Base-by-base conservation (phyloP, 306 rosid species). In the Hippophae gyantsensis region DNA sequence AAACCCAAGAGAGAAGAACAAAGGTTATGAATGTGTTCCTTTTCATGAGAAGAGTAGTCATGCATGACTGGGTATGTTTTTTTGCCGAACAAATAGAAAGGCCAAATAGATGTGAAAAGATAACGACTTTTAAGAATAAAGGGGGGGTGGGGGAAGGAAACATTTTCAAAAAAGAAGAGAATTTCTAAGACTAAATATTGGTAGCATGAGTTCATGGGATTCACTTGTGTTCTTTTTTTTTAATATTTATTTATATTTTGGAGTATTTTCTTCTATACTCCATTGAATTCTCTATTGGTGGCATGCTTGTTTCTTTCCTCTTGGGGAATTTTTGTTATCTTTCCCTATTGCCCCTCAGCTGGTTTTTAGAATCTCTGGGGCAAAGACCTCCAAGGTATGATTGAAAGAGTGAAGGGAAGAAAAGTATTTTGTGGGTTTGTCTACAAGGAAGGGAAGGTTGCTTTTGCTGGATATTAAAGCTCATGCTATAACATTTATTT, bases 341-440 rank as follows among this genome's bases (percentile, higher is more conserved):
- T 70, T 78, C 79, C 69, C 47, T 12, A 52, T 32, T 52, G 78
- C 80, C 79, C 84, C 85, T 68, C 74, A 68, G 83, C 65, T 72
- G 77, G 63, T 63, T 78, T 83, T 74, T 70, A 63, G 52, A 74
- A 72, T 74, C 82, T 82, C 78, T 65, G 86, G 85, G 82, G 89
- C 77, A 70, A 50, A 62, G 54, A 54, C 70, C 53, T 60, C 69
- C 68, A 54, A 14, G 62, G 23, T 42, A 51, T 56, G 55, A 48
- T 67, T 48, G 55, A 57, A 43, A 74, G 44, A 71, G 6, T 4
- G 3, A 32, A 32, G 38, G 49, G 65, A 54, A 49, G 52, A 51
- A 69, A 27, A 32, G 55, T 43, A 18, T 7, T 58, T 50, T 60
- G 43, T 7, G 49, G 40, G 18, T 32, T n/a, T 57, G 38, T 32